Conservation (phyloP, 768 basidiomycete species). For the Lentinus brumalis region DNA sequence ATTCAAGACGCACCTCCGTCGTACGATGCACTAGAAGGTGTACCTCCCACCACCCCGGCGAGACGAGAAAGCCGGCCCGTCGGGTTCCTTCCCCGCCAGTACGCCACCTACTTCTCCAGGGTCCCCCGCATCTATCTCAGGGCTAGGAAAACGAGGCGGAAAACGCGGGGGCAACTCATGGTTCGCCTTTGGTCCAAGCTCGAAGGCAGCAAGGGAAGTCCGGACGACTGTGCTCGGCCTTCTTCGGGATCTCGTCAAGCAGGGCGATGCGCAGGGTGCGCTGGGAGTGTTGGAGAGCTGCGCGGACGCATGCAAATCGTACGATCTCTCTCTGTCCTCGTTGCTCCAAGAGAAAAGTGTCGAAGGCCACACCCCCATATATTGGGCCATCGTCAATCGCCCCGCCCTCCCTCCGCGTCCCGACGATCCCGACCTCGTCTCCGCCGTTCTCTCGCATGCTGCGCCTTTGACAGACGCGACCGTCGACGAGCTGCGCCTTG, state of each 20-base stretch:
- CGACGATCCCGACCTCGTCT: constrained; percentile 37
- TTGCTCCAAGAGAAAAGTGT: constrained; percentile 65
- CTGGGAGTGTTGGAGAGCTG: constrained; percentile 61
- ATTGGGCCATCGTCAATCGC: constrained; percentile 73
- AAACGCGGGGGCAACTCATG: constrained; percentile 7
- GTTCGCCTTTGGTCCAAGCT: constrained; percentile 20
- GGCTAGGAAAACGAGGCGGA: neutral
- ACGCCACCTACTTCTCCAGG: neutral
- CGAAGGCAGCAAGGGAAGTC: constrained; percentile 40
- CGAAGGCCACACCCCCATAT: constrained; percentile 66
- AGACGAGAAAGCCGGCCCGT: constrained; percentile 3
- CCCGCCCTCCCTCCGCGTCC: constrained; percentile 28
- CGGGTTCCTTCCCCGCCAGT: neutral
- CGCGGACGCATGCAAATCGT: constrained; percentile 55
- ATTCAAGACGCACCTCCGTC: constrained; percentile 32
- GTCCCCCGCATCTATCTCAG: neutral
- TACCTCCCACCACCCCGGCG: constrained; percentile 2
- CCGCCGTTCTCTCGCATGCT: constrained; percentile 56
- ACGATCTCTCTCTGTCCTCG: constrained; percentile 50
- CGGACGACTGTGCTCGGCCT: constrained; percentile 54
- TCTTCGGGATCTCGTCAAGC: constrained; percentile 49
- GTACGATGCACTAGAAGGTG: constrained; percentile 21
- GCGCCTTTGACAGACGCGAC: constrained; percentile 45
- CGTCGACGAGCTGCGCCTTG: constrained; percentile 62
- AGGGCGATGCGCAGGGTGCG: constrained; percentile 23